These are phyloP conservation scores for Sisymbrium altissimum DNA, from an alignment of 345 rosid genomes.

Conservation along the genomic window DNA sequence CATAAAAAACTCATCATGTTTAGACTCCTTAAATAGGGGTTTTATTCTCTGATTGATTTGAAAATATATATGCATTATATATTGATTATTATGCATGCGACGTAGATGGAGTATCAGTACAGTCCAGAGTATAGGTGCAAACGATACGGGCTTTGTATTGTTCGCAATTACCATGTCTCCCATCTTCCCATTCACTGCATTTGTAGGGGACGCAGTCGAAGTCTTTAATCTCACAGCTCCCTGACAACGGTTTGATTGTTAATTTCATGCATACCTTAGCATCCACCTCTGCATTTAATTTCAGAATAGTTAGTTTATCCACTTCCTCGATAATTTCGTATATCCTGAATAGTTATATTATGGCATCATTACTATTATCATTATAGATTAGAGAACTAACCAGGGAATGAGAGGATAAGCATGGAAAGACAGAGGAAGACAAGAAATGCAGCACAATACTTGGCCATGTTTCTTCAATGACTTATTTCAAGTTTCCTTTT, in stretches of 20 bases:
- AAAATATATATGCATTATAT: background rate
- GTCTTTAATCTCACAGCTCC: background rate
- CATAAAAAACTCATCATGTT: background rate
- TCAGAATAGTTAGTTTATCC: background rate
- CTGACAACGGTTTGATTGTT: background rate
- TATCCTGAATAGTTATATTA: background rate
- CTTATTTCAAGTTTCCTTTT: too few relatives aligned
- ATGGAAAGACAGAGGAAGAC: background rate
- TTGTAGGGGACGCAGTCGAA: background rate
- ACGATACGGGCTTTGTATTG: background rate
- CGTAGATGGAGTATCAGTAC: background rate
- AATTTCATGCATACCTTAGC: background rate
- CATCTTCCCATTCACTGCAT: too few relatives aligned
- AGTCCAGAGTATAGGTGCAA: background rate
- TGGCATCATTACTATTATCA: background rate
- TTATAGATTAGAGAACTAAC: background rate
- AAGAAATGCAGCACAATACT: background rate
- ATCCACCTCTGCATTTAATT: background rate
- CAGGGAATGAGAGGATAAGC: background rate
- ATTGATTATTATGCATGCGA: background rate
- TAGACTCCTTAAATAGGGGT: background rate
- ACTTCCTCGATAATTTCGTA: background rate
- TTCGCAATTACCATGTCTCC: background rate
- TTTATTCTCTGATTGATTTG: background rate
- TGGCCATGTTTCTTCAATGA: background rate